Base-by-base conservation (phyloP, 2,329 filamentous ascomycete genomes). In the Coniosporium tulheliwenetii region DNA sequence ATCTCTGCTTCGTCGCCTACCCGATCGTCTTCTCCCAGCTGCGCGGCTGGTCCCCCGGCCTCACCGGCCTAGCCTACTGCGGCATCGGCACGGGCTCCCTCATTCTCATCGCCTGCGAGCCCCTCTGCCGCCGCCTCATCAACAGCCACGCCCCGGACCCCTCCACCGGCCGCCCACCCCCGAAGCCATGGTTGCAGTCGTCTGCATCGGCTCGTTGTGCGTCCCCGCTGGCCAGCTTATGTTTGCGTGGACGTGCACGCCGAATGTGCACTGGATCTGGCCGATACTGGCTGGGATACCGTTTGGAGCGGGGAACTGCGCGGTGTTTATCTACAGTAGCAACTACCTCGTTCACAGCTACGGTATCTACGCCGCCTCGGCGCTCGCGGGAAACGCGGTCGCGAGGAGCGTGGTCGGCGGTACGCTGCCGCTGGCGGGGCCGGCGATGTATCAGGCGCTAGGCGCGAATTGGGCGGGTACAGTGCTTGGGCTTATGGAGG, bases 1-100 rank as follows among this genome's bases (percentile, higher is more conserved):
- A 91, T 53, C 75, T 94, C 30, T 93, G 85, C 60, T 94, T 94
- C 63, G 80, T 93, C 12, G 85, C 84, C 10, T 93, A 93, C 56
- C 86, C 86, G 0, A 81, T 93, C 44, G 81, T 93, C 43, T 94
- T 91, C 60, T 67, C 70, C 9, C 66, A 80, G 34, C 61, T 75
- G 43, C 80, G 87, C 13, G 84, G 84, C 44, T 95, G 86, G 87
- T 69, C 69, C 2, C 67, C 80, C 0, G 79, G 82, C 30, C 60
- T 81, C 31, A 76, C 79, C 0, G 86, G 87, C 0, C 72, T 95
- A 2, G 73, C 85, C 1, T 95, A 93, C 58, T 52, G 79, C 5
- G 87, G 85, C 9, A 78, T 79, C 38, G 75, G 74, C 1, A 61
- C 72, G n/a, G 75, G 76, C 30, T 63, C 61, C 14, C 50, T 73